Base-by-base conservation (phyloP, 768 basidiomycete species). In the Psilocybe subaeruginosa region DNA sequence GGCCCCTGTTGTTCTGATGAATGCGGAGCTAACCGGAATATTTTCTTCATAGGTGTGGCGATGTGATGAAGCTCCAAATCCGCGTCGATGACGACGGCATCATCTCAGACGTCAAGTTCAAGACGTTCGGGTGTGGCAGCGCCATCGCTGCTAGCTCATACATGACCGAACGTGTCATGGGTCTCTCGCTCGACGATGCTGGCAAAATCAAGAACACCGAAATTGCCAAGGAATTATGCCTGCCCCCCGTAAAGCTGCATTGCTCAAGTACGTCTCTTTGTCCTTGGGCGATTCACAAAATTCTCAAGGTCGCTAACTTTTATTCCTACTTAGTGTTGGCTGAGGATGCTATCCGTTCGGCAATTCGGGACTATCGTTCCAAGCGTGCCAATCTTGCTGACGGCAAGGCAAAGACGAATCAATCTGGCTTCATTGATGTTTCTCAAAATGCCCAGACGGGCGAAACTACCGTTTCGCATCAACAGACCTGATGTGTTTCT, bases 51-150 rank as follows among this genome's bases (percentile, higher is more conserved):
- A 96, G 95, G 3, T 97, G 95, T 72, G 95, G 95, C 68, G 95
- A 97, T 79, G 97, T 98, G 49, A 99, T 99, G 97, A 99, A 99
- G 77, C 88, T 99, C 9, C 97, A 99, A 77, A 99, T 99, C 72
- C 90, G 94, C 67, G 97, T 99, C 59, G 89, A 97, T 74, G 95
- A 97, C 61, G 82, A 92, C 37, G 95, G 95, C 37, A 85, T 98
- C 76, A 99, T 99, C 71, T 92, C 91, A 51, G 97, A 99, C 73
- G 97, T 98, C 77, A 97, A 97, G 78, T 99, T 99, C 84, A 99
- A 99, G 82, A 99, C 97, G 0, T 99, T 99, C 75, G 97, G 97
- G 2, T 99, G 97, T 74, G 97, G 97, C 56, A 96, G 94, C 65
- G 95, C 95, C 67, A 99, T 99, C 62, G 97, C 97, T 0, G 97